A percentile compares a stretch with the other conserved stretches of the same genome.
Evolutionary conservation across 371 early-diverging fungal species (phyloP).

Genomic region (Apophysomyces elegans): DNA sequence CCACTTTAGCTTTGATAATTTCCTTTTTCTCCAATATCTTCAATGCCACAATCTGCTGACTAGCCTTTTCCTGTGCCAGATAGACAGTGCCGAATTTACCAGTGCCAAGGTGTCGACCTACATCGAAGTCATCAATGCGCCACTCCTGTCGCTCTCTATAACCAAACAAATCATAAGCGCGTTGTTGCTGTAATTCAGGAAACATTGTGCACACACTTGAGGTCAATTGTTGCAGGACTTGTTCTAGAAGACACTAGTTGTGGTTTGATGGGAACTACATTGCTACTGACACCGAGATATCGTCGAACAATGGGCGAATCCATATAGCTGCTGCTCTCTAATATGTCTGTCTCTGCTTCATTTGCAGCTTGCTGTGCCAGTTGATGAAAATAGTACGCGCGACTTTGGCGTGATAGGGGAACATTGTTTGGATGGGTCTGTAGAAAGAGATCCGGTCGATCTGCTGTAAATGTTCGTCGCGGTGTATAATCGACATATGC

Average conservation of each 20-base stretch:
- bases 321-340: constrained; percentile 29
- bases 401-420: constrained; percentile 27
- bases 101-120: constrained; percentile 91
- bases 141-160: constrained; percentile 46
- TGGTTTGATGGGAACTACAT: constrained; percentile 18
- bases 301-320: constrained; percentile 47
- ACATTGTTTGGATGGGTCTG: constrained; percentile 12
- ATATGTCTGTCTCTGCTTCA: not conserved
- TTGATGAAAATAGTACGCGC: constrained; percentile 37
- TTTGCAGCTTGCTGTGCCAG: constrained; percentile 23
- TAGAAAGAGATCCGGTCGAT: constrained; percentile 11
- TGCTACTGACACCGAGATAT: constrained; percentile 34
- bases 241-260: not conserved
- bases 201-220: not conserved
- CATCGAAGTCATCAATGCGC: constrained; percentile 93
- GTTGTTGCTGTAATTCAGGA: not conserved
- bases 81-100: constrained; percentile 99
- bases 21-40: constrained; percentile 93
- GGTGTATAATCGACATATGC: constrained; percentile 53
- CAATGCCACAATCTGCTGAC: constrained; percentile 90
- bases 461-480: constrained; percentile 19
- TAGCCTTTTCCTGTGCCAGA: constrained; percentile 86
- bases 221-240: not conserved
- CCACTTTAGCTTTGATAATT: constrained; percentile 52
- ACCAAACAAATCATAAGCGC: not conserved